phyloP scores from a whole-genome alignment of 2,329 filamentous ascomycete genomes.

The Apiospora hydei region DNA sequence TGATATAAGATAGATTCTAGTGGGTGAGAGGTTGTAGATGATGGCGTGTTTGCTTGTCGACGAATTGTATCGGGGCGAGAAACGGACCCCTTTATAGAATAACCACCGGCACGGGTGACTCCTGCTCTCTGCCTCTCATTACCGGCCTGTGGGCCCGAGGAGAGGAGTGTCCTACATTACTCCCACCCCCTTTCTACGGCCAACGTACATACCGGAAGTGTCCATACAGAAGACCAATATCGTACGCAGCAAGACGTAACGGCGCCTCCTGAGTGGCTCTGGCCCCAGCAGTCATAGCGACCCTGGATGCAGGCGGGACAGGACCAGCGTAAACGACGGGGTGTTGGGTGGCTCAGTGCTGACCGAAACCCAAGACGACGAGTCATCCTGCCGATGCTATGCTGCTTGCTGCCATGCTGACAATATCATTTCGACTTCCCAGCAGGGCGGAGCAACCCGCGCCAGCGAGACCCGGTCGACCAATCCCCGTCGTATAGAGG shows the following conservation, averaged over 20 bases:
- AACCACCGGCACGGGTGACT: neutral
- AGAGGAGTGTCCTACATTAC: neutral
- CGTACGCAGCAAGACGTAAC: neutral
- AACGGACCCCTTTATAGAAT: neutral
- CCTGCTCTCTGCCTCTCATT: neutral
- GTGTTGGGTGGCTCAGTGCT: conserved; percentile 5
- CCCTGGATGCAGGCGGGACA: neutral
- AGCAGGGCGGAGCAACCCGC: neutral
- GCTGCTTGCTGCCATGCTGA: neutral
- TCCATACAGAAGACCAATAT: neutral
- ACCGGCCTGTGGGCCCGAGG: neutral
- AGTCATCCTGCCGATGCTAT: neutral
- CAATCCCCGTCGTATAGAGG: neutral
- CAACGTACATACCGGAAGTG: neutral
- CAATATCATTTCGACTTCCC: neutral
- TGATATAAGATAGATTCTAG: neutral
- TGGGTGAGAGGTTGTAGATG: neutral
- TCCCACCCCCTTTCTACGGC: neutral
- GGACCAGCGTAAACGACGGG: neutral
- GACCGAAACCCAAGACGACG: neutral
- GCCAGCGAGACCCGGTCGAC: neutral
- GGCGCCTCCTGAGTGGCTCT: conserved; percentile 5
- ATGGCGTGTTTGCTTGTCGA: neutral
- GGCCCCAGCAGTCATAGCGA: neutral
- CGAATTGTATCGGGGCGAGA: neutral